These are phyloP conservation scores for Yamadazyma membranifaciens DNA, from an alignment of 1,139 yeast species.

Conservation along the genomic window DNA sequence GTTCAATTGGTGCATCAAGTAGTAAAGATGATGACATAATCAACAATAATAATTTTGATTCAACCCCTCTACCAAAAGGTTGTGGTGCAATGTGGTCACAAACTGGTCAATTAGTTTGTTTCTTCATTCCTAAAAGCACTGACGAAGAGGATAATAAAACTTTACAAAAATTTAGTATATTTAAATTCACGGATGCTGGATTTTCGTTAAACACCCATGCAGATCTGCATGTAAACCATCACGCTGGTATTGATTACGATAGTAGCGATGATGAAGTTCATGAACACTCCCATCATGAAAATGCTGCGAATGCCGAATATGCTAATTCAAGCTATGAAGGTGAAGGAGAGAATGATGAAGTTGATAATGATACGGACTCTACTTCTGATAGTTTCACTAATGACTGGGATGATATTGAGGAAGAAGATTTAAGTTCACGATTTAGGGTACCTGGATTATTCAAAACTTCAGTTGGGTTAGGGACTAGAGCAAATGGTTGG, in stretches of 20 bases:
- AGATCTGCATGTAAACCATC: slow-evolving; percentile 12
- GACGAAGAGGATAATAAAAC: slow-evolving; percentile 29
- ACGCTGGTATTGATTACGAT: slow-evolving; percentile 12
- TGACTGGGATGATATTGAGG: slow-evolving; percentile 51
- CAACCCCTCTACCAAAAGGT: slow-evolving; percentile 89
- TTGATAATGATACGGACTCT: slow-evolving; percentile 12
- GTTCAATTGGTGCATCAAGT: slow-evolving; percentile 6
- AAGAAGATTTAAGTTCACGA: slow-evolving; percentile 44
- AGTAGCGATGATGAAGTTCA: slow-evolving; percentile 7
- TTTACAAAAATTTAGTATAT: slow-evolving; percentile 33
- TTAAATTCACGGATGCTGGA: slow-evolving; percentile 42
- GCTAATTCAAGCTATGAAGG: too few relatives aligned
- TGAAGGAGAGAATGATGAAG: slow-evolving; percentile 12
- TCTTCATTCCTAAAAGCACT: slow-evolving; percentile 61
- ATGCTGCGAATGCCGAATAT: not conserved
- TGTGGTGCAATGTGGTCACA: slow-evolving; percentile 91
- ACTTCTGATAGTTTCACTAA: slow-evolving; percentile 46
- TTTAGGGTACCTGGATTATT: slow-evolving; percentile 46
- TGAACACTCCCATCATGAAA: not conserved
- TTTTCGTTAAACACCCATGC: slow-evolving; percentile 24
- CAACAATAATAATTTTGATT: slow-evolving; percentile 45
- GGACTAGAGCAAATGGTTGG: slow-evolving; percentile 19
- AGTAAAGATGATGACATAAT: slow-evolving; percentile 18
- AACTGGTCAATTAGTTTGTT: slow-evolving; percentile 76
- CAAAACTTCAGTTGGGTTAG: slow-evolving; percentile 41